Base-by-base conservation (phyloP, 129 eudicot genomes). In the Daucus carota region DNA sequence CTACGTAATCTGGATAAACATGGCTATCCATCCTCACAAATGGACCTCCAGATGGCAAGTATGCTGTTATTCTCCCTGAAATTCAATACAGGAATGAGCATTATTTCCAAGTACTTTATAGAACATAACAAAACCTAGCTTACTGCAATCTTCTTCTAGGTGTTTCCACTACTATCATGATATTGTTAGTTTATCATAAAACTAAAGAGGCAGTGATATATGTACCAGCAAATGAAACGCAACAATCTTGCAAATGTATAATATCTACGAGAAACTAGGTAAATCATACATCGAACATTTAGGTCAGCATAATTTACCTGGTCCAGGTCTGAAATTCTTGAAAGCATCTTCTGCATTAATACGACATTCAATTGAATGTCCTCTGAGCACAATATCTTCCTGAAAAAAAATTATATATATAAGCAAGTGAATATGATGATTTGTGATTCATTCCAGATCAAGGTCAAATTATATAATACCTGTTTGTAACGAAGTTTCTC, bases 21-120 rank as follows among this genome's bases (percentile, higher is more conserved):
- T 94, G 99, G 81, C 99, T 94, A 87, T 94, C 99, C 99, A 94
- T 94, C 78, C 99, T 86, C 83, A 91, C 97, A 78, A 94, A 94
- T 78, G 99, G 99, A 75, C 99, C 99, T 82, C 99, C 99, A 81
- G 99, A 78, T 59, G 99, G 99, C 83, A 94, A 81, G 83, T 94
- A 94, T 6, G 93, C 43, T 28, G 99, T 91, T 50, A 94, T 89
- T 84, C 90, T 91, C 73, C 99, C 99, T 94, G 87, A 43, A 69
- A 34, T 76, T 82, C 65, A 73, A 66, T 5, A 66, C 31, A 16
- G 70, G 28, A 62, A 77, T 18, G 50, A 80, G 57, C 41, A 11
- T 29, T 68, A 77, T 57, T 44, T 71, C 72, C 6, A 74, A 34
- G 16, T 34, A 40, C 26, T 17, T 41, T 59, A 59, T n/a, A 20